Conservation (phyloP, 2,329 filamentous ascomycete genomes). For the Ceratocystis alfenasii region DNA sequence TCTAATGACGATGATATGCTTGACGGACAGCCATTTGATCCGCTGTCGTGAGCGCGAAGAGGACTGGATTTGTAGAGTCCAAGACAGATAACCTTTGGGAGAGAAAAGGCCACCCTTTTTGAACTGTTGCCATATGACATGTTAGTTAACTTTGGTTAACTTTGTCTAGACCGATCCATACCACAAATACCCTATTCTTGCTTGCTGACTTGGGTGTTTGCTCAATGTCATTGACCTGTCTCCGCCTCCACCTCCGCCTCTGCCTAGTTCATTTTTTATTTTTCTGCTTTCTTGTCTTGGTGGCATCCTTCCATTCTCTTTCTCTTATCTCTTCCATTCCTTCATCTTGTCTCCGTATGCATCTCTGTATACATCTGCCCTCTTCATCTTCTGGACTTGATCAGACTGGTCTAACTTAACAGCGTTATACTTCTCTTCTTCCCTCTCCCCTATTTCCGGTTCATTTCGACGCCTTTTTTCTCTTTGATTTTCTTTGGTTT, state of each 20-base stretch:
- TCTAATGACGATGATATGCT: conserved; percentile 52
- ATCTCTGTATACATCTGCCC: background rate
- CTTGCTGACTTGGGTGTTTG: background rate
- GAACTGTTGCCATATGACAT: too few relatives aligned
- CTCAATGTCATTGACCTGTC: background rate
- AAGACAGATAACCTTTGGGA: too few relatives aligned
- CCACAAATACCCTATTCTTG: too few relatives aligned
- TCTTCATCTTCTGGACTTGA: background rate
- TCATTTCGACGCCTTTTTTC: background rate
- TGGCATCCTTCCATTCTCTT: background rate
- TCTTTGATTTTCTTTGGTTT: background rate
- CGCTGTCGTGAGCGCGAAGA: conserved; percentile 31
- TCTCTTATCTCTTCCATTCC: background rate
- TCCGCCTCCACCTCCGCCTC: background rate
- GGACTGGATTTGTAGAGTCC: background rate
- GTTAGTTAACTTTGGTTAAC: too few relatives aligned
- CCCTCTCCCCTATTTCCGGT: conserved; percentile 11
- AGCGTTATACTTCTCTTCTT: conserved; percentile 3
- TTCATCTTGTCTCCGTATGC: background rate
- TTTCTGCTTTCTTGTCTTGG: background rate
- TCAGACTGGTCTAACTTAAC: conserved; percentile 9
- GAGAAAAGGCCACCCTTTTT: too few relatives aligned
- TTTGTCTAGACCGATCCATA: too few relatives aligned
- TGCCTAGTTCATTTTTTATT: too few relatives aligned
- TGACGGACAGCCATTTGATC: conserved; percentile 50